Evolutionary conservation across 306 rosid species (phyloP).

Genomic region (Prunus fruticosa): DNA sequence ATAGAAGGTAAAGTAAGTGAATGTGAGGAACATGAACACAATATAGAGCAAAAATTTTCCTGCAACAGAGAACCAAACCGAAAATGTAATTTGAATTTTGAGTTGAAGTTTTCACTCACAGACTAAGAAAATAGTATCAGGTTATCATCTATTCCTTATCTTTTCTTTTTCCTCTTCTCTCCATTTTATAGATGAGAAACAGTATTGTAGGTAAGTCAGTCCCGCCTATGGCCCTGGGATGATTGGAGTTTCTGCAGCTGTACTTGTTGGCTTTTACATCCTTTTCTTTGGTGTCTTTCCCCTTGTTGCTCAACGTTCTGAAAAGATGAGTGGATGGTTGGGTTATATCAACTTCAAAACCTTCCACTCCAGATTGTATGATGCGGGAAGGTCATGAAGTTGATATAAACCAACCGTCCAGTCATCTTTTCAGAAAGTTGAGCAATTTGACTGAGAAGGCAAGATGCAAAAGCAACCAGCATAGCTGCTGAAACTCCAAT

Average conservation of each 20-base stretch:
- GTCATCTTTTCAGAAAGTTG: slow-evolving; percentile 79
- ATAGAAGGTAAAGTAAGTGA: slow-evolving; percentile 90
- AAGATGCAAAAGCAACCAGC: slow-evolving; percentile 54
- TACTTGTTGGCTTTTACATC: slow-evolving; percentile 53
- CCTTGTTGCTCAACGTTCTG: slow-evolving; percentile 63
- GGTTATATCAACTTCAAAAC: neutral
- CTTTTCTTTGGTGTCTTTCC: slow-evolving; percentile 69
- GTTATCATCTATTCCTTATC: too few relatives aligned
- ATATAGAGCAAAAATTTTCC: slow-evolving; percentile 74
- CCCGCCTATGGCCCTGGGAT: slow-evolving; percentile 55
- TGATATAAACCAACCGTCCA: neutral
- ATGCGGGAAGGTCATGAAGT: neutral
- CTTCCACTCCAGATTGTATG: neutral
- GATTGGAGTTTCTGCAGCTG: slow-evolving; percentile 55
- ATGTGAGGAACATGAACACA: slow-evolving; percentile 86
- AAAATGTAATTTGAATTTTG: neutral
- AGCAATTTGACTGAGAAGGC: slow-evolving; percentile 65
- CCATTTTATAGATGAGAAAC: too few relatives aligned
- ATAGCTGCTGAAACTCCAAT: slow-evolving; percentile 56
- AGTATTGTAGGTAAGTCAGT: neutral
- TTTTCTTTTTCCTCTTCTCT: too few relatives aligned
- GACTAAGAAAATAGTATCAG: neutral
- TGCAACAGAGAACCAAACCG: slow-evolving; percentile 33
- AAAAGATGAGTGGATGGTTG: slow-evolving; percentile 41
- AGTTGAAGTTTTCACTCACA: neutral